Evolutionary conservation across 805 yeast genomes (phyloP), one percentile per base, ranked within the genome.

Genomic region (Zygoascus tannicola): DNA sequence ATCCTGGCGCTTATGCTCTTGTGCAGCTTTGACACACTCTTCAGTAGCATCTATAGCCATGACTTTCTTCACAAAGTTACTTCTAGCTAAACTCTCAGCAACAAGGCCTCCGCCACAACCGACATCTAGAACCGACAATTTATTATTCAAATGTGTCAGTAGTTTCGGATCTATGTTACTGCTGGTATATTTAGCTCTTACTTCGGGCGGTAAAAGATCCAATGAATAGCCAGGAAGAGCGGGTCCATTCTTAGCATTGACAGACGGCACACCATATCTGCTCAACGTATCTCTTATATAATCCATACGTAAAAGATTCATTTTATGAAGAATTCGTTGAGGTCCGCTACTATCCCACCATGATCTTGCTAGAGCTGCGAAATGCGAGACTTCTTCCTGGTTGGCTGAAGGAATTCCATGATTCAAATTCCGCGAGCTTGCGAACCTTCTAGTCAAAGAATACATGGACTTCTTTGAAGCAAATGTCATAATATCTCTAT

Each of bases 81-180:
- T 64, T 51, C 99, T 69, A 0, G 95, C 96, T 57, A 92, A 62
- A 0, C 90, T 80, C 59, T 92, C 99, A 4, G 88, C 69, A 16
- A 92, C 66, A 21, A 92, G 80, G 0, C 98, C 99, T n/a, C 98
- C 99, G 16, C 99, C 99, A 61, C 98, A 92, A 1, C 99, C 99
- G 43, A 92, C 78, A 58, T 92, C 99, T 44, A 92, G 65, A 1
- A 79, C 87, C 71, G 64, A n/a, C 52, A 26, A 44, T 59, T 47
- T 3, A 44, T 46, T 35, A 65, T 63, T 22, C 65, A 55, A 32
- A 63, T 64, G 18, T 18, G 32, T 35, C 7, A 19, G 22, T 12
- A 21, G 22, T 19, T 18, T 18, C 26, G 22, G 39, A n/a, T n/a
- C n/a, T n/a, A n/a, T n/a, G n/a, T 38, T 15, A n/a, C 22, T 10